These are phyloP conservation scores for Abrus pulchellus DNA, from an alignment of 306 rosid genomes.

Conservation along the genomic window DNA sequence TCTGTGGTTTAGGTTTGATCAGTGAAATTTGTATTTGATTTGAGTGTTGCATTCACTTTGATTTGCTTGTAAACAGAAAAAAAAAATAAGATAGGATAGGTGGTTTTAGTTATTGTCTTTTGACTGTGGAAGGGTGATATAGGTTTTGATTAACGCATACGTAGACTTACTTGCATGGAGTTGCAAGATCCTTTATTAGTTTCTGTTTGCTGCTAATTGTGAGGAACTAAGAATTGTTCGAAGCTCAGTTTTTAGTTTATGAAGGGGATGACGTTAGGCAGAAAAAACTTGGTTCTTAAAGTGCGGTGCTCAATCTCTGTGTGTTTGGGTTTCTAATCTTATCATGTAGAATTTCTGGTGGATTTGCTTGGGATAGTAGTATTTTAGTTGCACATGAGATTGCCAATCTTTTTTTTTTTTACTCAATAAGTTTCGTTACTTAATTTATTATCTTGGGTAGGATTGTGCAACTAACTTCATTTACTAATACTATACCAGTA, in stretches of 20 bases:
- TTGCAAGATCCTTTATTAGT: conserved; percentile 31
- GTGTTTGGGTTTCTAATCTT: conserved; percentile 9
- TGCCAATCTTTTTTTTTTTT: neutral
- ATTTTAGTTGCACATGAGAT: conserved; percentile 17
- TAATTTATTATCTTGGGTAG: neutral
- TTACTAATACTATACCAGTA: conserved; percentile 28
- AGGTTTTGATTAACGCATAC: conserved; percentile 9
- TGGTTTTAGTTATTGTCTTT: conserved; percentile 36
- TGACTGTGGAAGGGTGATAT: neutral
- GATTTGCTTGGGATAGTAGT: conserved; percentile 3
- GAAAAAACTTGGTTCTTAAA: conserved; percentile 26
- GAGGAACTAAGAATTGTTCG: neutral
- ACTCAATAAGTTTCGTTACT: conserved; percentile 1
- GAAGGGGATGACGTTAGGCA: conserved; percentile 7
- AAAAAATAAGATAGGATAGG: neutral
- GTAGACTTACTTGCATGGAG: neutral
- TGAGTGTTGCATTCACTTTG: conserved; percentile 52
- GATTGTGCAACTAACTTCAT: conserved; percentile 20
- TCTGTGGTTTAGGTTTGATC: conserved; percentile 31
- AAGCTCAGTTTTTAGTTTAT: conserved; percentile 35
- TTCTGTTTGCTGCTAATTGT: conserved; percentile 31
- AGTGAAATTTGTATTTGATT: conserved; percentile 22
- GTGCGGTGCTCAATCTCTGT: neutral
- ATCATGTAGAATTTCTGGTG: neutral
- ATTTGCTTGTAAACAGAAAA: neutral